A percentile compares a stretch with the other conserved stretches of the same genome.
These are phyloP conservation scores for Mycocentrospora acerina DNA, from an alignment of 2,329 filamentous ascomycete genomes.

Conservation along the genomic window DNA sequence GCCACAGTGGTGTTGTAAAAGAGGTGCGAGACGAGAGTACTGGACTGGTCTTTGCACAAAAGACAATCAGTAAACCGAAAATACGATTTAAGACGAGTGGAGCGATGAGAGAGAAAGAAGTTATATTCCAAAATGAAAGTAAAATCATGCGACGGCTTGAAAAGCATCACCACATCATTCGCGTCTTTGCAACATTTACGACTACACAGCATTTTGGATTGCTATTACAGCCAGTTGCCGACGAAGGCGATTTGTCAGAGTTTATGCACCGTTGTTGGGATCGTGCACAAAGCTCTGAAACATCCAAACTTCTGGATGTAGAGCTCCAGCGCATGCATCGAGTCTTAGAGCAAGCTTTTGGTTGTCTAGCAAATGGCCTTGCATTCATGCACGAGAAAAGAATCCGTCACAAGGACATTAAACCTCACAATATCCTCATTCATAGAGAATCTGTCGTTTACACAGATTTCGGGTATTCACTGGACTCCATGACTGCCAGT, in stretches of 20 bases:
- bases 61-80: background rate
- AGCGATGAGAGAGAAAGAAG: too few relatives aligned
- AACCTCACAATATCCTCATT: slow-evolving; percentile 20
- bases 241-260: slow-evolving; percentile 20
- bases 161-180: slow-evolving; percentile 11
- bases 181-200: slow-evolving; percentile 11
- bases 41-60: background rate
- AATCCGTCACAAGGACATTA: slow-evolving; percentile 25
- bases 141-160: slow-evolving; percentile 8
- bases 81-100: too few relatives aligned
- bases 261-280: too few relatives aligned
- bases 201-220: slow-evolving; percentile 6
- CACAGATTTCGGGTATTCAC: slow-evolving; percentile 24
- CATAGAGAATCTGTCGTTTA: slow-evolving; percentile 15
- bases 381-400: slow-evolving; percentile 17
- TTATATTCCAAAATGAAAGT: background rate
- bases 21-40: background rate
- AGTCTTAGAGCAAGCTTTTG: slow-evolving; percentile 10
- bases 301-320: too few relatives aligned
- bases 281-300: too few relatives aligned
- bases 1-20: background rate
- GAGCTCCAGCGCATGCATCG: too few relatives aligned
- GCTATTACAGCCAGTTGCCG: slow-evolving; percentile 16
- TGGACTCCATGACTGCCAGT: slow-evolving; percentile 3
- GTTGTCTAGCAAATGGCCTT: slow-evolving; percentile 17